Evolutionary conservation across 352 stramenopile genomes (phyloP).

Genomic region (Pythium grandisporangium): DNA sequence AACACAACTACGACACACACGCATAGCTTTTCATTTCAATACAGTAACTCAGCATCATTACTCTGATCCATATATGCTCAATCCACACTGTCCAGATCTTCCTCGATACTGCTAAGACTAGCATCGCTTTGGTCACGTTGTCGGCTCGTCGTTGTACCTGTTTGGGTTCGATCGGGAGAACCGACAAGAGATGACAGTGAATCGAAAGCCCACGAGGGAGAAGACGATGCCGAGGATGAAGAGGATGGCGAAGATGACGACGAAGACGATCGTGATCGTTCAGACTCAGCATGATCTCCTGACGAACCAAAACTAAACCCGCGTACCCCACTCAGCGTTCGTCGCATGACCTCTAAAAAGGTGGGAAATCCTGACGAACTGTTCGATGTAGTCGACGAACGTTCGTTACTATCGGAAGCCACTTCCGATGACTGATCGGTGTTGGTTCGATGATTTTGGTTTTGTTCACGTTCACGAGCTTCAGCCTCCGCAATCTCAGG

Average conservation of each 20-base stretch:
- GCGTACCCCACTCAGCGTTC: slow-evolving; percentile 22
- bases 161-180: no score
- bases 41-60: no score
- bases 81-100: slow-evolving; percentile 65
- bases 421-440: slow-evolving; percentile 7
- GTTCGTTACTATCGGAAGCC: no score
- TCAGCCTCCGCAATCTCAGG: slow-evolving; percentile 58
- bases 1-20: no score
- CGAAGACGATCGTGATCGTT: slow-evolving; percentile 2
- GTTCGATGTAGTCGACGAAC: slow-evolving; percentile 15
- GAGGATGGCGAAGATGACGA: slow-evolving; percentile 23
- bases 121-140: slow-evolving; percentile 16
- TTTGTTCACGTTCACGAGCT: slow-evolving; percentile 9
- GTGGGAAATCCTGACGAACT: slow-evolving; percentile 18
- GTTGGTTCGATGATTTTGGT: slow-evolving; percentile 1
- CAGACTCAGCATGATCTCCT: slow-evolving; percentile 1
- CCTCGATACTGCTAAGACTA: slow-evolving; percentile 25
- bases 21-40: no score
- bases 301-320: slow-evolving; percentile 27
- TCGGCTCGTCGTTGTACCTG: no score
- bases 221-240: slow-evolving; percentile 9
- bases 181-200: not conserved
- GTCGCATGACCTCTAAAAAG: slow-evolving; percentile 38
- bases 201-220: not conserved
- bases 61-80: no score